A percentile compares a stretch with the other conserved stretches of the same genome.
phyloP scores from a whole-genome alignment of 345 rosid genomes.

The Gossypioides kirkii region DNA sequence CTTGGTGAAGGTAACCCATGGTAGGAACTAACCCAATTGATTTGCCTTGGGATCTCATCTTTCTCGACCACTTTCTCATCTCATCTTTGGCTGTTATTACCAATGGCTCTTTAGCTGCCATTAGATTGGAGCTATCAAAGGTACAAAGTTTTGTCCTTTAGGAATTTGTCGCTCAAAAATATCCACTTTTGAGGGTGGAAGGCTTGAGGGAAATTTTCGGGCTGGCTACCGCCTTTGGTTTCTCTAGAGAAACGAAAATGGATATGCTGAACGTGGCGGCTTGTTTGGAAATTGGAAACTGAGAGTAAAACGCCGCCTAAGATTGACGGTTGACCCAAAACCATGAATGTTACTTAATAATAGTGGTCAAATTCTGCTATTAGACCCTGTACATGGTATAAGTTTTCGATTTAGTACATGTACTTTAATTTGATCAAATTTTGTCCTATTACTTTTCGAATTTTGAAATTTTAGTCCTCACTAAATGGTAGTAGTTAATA shows the following conservation, averaged over 20 bases:
- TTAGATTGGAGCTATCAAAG: background rate
- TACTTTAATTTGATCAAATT: no score
- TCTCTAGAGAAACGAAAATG: background rate
- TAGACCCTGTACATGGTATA: no score
- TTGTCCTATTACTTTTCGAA: accelerated
- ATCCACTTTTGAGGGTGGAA: background rate
- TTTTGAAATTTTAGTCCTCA: no score
- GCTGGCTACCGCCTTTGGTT: background rate
- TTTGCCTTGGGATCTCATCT: slow-evolving; percentile 52
- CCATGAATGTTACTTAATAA: no score
- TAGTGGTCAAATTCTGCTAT: no score
- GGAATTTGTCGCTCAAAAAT: background rate
- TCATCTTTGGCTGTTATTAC: slow-evolving; percentile 49
- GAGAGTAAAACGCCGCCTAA: background rate
- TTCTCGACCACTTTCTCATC: slow-evolving; percentile 82
- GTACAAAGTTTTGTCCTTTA: background rate
- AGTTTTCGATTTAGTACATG: no score
- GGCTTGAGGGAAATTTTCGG: background rate
- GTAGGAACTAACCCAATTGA: slow-evolving; percentile 75
- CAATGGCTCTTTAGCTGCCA: slow-evolving; percentile 34
- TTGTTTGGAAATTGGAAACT: background rate
- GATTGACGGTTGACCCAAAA: background rate
- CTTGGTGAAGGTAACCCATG: slow-evolving; percentile 90
- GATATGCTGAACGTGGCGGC: background rate
- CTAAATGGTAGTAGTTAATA: no score